Conservation (phyloP, 2,329 filamentous ascomycete species). For the Talaromyces sp. region DNA sequence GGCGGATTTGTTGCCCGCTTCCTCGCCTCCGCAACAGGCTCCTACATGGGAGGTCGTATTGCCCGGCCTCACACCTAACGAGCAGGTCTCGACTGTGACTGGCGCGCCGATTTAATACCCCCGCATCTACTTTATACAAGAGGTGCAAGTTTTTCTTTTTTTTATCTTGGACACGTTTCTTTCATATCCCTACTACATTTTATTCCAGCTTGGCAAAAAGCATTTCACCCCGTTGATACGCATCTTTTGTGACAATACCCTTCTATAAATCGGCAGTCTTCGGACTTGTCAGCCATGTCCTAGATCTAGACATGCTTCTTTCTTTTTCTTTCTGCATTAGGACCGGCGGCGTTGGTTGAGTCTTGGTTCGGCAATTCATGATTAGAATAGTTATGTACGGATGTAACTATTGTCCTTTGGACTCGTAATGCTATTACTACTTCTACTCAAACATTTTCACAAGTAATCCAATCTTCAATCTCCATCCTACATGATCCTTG, state of each 20-base stretch:
- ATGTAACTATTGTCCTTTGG: too few species aligned
- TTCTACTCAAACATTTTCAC: too few species aligned
- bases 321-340: background rate
- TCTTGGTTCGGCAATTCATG: too few species aligned
- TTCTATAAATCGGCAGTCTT: constrained; percentile 2
- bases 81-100: constrained; percentile 25
- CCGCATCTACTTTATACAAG: background rate
- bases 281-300: background rate
- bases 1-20: constrained; percentile 48
- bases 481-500: too few species aligned
- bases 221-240: constrained; percentile 17
- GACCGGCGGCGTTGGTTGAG: too few species aligned
- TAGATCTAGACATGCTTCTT: background rate
- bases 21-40: constrained; percentile 45
- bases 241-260: constrained; percentile 22
- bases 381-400: too few species aligned
- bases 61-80: constrained; percentile 33
- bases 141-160: too few species aligned
- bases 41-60: constrained; percentile 44
- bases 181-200: constrained; percentile 8
- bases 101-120: background rate
- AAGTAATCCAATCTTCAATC: too few species aligned
- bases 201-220: constrained; percentile 22
- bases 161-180: background rate
- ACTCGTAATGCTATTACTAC: too few species aligned